Conservation (phyloP, 331 rosid genomes). For the Arachis monticola region DNA sequence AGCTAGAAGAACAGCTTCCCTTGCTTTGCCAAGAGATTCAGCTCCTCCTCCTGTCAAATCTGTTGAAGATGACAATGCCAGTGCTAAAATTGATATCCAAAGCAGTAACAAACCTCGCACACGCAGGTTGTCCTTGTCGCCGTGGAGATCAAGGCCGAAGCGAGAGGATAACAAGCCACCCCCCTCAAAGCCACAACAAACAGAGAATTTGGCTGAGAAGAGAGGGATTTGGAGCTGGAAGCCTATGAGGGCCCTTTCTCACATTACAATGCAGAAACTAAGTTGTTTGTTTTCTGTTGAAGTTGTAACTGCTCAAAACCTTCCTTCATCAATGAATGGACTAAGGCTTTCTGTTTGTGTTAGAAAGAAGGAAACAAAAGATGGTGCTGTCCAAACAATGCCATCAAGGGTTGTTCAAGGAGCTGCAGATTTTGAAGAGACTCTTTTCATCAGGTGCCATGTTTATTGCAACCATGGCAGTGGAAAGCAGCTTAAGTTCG, state of each 20-base stretch:
- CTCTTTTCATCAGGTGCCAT: conserved; percentile 76
- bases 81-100: conserved; percentile 39
- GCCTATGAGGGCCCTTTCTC: conserved; percentile 81
- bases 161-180: conserved; percentile 46
- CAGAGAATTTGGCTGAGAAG: conserved; percentile 53
- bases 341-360: conserved; percentile 79
- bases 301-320: conserved; percentile 73
- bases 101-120: conserved; percentile 46
- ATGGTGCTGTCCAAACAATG: conserved; percentile 89
- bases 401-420: conserved; percentile 84
- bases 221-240: conserved; percentile 96
- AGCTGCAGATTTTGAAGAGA: conserved; percentile 94
- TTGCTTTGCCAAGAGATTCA: conserved; percentile 71
- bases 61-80: conserved; percentile 50
- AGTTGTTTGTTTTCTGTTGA: conserved; percentile 86
- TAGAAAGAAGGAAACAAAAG: conserved; percentile 87
- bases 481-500: conserved; percentile 65
- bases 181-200: conserved; percentile 32
- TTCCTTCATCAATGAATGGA: conserved; percentile 92
- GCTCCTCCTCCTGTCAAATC: conserved; percentile 52
- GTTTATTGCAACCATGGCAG: conserved; percentile 61
- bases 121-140: conserved; percentile 82
- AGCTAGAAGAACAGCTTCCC: conserved; percentile 79
- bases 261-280: conserved; percentile 74
- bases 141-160: conserved; percentile 75